A percentile compares a stretch with the other conserved stretches of the same genome.
phyloP scores from a whole-genome alignment of 768 basidiomycete species.

The Dacryopinax primogenitus region DNA sequence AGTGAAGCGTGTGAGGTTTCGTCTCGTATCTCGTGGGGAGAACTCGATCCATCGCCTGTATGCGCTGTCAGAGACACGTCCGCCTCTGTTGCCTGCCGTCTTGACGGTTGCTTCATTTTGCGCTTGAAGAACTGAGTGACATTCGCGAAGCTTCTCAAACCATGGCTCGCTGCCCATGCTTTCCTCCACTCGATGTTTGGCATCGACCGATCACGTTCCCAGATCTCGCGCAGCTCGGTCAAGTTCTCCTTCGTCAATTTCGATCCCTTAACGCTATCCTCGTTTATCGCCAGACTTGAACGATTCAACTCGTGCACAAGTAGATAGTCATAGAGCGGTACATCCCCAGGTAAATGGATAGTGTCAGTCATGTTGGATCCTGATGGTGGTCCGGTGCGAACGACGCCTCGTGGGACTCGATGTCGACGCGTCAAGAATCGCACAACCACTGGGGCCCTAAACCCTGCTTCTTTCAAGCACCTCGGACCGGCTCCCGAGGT shows the following conservation, averaged over 20 bases:
- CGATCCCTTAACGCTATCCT: background rate
- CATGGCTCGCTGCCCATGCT: background rate
- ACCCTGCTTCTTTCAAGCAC: too few species aligned
- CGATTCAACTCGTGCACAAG: too few species aligned
- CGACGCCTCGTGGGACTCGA: too few species aligned
- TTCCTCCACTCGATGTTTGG: slow-evolving; percentile 4
- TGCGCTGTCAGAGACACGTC: background rate
- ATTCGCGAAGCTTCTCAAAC: background rate
- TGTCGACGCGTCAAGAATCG: too few species aligned
- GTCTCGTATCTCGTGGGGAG: background rate
- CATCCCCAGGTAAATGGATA: too few species aligned
- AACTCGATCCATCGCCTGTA: background rate
- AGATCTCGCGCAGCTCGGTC: background rate
- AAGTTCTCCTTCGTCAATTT: background rate
- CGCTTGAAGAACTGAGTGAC: background rate
- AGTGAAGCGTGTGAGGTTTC: background rate
- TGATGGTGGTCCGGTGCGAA: too few species aligned
- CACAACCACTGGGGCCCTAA: too few species aligned
- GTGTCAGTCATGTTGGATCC: too few species aligned
- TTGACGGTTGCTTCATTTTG: background rate
- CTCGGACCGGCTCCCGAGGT: too few species aligned
- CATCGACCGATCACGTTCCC: background rate
- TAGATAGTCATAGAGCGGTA: too few species aligned
- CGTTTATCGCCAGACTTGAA: background rate
- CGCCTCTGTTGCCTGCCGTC: background rate